Evolutionary conservation across 2,329 filamentous ascomycete genomes (phyloP).

Genomic region (Cladosporium sp.): DNA sequence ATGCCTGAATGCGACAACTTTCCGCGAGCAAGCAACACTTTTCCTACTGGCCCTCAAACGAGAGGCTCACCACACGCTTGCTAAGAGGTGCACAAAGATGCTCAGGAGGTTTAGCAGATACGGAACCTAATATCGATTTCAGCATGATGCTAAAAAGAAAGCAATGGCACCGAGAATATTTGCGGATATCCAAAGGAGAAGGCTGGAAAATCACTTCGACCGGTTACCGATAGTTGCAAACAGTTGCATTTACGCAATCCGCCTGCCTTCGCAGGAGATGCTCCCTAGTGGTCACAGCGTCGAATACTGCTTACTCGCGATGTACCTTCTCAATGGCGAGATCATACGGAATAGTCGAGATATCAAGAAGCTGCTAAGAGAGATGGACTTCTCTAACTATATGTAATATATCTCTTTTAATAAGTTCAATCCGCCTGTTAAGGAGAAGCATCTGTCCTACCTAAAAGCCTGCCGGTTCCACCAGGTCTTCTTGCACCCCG

Average conservation of each 20-base stretch:
- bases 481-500: not conserved
- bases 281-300: not conserved
- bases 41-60: not conserved
- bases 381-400: not conserved
- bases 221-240: not conserved
- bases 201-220: not conserved
- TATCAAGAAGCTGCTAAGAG: not conserved
- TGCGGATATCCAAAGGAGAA: not conserved
- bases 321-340: slow-evolving; percentile 3
- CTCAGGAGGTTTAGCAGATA: slow-evolving; percentile 6
- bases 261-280: not conserved
- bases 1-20: not conserved
- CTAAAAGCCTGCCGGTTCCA: slow-evolving; percentile 11
- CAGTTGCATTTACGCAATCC: not conserved
- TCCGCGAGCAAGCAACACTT: slow-evolving; percentile 2
- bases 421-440: slow-evolving; percentile 6
- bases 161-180: not conserved
- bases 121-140: slow-evolving; percentile 1
- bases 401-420: slow-evolving; percentile 6
- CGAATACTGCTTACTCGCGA: not conserved
- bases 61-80: not conserved
- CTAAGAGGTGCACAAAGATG: not conserved
- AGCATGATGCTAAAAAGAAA: not conserved
- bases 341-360: not conserved
- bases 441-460: not conserved